Base-by-base conservation (phyloP, 208 protist species). In the Leishmania tropica region DNA sequence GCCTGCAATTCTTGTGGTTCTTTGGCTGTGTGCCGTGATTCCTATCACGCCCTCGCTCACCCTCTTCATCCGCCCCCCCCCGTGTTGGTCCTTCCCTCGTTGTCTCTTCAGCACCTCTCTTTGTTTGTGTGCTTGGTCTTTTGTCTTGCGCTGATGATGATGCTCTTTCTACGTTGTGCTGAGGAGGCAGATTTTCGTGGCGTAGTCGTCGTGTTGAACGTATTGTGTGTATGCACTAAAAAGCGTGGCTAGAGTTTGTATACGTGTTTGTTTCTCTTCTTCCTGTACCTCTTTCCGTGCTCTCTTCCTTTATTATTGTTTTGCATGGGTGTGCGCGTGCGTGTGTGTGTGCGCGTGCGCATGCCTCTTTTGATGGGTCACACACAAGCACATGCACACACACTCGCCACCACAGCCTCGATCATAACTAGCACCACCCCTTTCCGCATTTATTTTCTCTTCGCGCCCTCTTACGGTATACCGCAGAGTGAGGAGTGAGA, bases 381-480 rank as follows among this genome's bases (percentile, higher is more conserved):
- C 65, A 71, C 65, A 13, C 40, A n/a, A 7, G 15, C 40, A 51
- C 67, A 72, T 35, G 19, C 40, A 48, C 67, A 48, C 67, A 47
- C 40, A 45, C 40, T 28, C 40, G 24, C 40, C 40, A 21, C 28
- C 21, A 51, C 68, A 24, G 37, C 37, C 65, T 42, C 53, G 4
- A 58, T 28, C 53, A 28, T 11, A 15, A 15, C 17, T 0, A 58
- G 0, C 56, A 3, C 28, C 21, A 51, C 68, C 37, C 40, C 40
- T 21, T 47, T 0, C 21, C 68, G 40, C 68, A 24, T 47, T 48
- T 21, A 17, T 48, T 76, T 76, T 35, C n/a, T 42, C 11, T n/a
- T 76, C 48, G 56, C 73, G 48, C n/a, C 37, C 45, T 76, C 17
- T 62, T 73, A 73, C 31, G 13, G 62, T 21, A 67, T 67, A 40